Evolutionary conservation across 495 filamentous ascomycete genomes (phyloP).

Genomic region (Durotheca rogersii): DNA sequence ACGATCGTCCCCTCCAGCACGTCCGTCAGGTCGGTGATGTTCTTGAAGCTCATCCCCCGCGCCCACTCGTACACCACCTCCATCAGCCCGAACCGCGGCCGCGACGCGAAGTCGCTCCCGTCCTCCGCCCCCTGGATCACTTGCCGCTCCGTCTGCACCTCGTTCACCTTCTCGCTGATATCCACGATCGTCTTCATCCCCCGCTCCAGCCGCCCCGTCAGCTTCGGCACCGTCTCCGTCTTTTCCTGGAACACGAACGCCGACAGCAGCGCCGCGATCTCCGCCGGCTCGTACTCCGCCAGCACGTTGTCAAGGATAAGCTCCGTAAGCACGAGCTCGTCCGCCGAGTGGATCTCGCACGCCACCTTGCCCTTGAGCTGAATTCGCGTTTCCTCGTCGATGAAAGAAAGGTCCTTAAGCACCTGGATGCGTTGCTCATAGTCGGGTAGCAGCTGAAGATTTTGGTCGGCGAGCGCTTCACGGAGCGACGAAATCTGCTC

Average conservation of each 20-base stretch:
- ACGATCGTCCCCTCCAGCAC: slow-evolving; percentile 97
- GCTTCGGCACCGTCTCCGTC: slow-evolving; percentile 78
- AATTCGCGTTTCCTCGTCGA: slow-evolving; percentile 79
- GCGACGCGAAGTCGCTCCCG: slow-evolving; percentile 83
- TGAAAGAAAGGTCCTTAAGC: slow-evolving; percentile 84
- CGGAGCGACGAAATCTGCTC: slow-evolving; percentile 85
- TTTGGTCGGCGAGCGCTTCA: slow-evolving; percentile 90
- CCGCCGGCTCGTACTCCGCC: slow-evolving; percentile 91
- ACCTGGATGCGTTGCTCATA: slow-evolving; percentile 95
- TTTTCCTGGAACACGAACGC: slow-evolving; percentile 99
- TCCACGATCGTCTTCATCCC: slow-evolving; percentile 83
- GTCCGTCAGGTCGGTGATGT: slow-evolving; percentile 94
- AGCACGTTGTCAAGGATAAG: slow-evolving; percentile 95
- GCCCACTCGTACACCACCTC: slow-evolving; percentile 99
- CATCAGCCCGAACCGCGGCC: slow-evolving; percentile 86
- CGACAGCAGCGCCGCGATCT: slow-evolving; percentile 91
- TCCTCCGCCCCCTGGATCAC: slow-evolving; percentile 88
- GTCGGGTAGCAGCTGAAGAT: slow-evolving; percentile 93
- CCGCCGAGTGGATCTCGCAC: slow-evolving; percentile 96
- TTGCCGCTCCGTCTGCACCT: slow-evolving; percentile 81
- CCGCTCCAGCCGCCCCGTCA: slow-evolving; percentile 79
- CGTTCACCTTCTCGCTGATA: slow-evolving; percentile 88
- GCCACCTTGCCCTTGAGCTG: slow-evolving; percentile 97
- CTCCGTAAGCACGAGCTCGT: slow-evolving; percentile 96
- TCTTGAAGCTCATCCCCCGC: slow-evolving; percentile 94